Base-by-base conservation (phyloP, 2,329 filamentous ascomycete species). In the Botrytis fabae region DNA sequence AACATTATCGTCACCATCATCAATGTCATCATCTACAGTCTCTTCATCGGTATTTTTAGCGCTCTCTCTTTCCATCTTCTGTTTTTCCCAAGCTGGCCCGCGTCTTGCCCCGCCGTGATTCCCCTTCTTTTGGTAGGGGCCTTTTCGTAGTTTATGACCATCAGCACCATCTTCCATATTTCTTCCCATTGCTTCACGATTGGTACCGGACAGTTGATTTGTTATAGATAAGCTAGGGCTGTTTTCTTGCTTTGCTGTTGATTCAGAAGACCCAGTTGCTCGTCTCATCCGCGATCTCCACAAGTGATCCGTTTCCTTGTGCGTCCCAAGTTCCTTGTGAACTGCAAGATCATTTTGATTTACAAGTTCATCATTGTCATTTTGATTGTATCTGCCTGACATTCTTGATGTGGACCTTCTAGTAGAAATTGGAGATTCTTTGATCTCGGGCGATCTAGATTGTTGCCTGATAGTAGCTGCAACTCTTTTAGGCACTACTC, bases 71-170 rank as follows among this genome's bases (percentile, higher is more conserved):
- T 51, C 28, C 2, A 8, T 20, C 25, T 40, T 54, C 16, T 54
- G 46, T 38, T 54, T 38, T 32, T 66, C 64, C 64, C 64, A 66
- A 32, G 64, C 64, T 54, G 32, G 32, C 9, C 64, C 64, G 4
- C 46, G 64, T 28, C 64, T 66, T 38, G 46, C 22, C 40, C 64
- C 64, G 35, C 64, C 64, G 28, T 66, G 64, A 22, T 54, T 54
- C 2, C 25, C 46, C 16, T 40, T 66, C 16, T 54, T 66, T 40
- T 40, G 32, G 35, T 54, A 66, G 7, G 35, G 32, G 25, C 38
- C 14, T 25, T 9, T 54, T 14, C 22, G 35, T n/a, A 25, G 16
- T 54, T 66, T 38, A 18, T 35, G 35, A 14, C 18, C 28, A 22
- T 54, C 64, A 28, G 16, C 46, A 28, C 46, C 32, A 54, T 40